phyloP scores from a whole-genome alignment of 169 alveolate species.

The Plasmodium falciparum region DNA sequence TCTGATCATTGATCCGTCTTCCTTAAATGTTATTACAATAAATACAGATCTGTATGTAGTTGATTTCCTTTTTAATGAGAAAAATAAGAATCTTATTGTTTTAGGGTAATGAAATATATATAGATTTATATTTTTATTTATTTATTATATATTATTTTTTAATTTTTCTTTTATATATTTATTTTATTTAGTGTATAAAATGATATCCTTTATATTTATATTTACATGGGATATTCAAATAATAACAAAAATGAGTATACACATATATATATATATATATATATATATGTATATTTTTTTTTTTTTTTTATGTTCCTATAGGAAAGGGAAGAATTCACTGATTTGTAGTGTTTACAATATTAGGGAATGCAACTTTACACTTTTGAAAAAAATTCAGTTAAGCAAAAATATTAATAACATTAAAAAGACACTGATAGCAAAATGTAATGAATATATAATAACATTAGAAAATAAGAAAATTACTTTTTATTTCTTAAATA shows the following conservation, averaged over 20 bases:
- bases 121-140: too few species aligned
- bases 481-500: conserved; percentile 36
- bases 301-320: conserved; percentile 7
- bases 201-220: too few species aligned
- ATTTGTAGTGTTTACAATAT: conserved; percentile 47
- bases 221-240: too few species aligned
- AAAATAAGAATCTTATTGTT: conserved; percentile 35
- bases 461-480: conserved; percentile 62
- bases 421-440: conserved; percentile 51
- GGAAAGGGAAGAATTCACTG: conserved; percentile 52
- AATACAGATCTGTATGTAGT: conserved; percentile 37
- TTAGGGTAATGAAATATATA: conserved; percentile 37
- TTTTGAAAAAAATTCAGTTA: conserved; percentile 37
- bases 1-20: conserved; percentile 48
- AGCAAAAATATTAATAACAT: conserved; percentile 42
- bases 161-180: too few species aligned
- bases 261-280: too few species aligned
- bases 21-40: conserved; percentile 47
- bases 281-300: too few species aligned
- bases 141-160: too few species aligned
- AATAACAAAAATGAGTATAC: too few species aligned
- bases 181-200: too few species aligned
- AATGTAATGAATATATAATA: conserved; percentile 36
- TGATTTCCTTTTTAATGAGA: conserved; percentile 56
- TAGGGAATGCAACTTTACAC: conserved; percentile 24